Evolutionary conservation across 129 eudicot genomes (phyloP), one percentile per base, ranked within the genome.

Genomic region (Flaveria trinervia): DNA sequence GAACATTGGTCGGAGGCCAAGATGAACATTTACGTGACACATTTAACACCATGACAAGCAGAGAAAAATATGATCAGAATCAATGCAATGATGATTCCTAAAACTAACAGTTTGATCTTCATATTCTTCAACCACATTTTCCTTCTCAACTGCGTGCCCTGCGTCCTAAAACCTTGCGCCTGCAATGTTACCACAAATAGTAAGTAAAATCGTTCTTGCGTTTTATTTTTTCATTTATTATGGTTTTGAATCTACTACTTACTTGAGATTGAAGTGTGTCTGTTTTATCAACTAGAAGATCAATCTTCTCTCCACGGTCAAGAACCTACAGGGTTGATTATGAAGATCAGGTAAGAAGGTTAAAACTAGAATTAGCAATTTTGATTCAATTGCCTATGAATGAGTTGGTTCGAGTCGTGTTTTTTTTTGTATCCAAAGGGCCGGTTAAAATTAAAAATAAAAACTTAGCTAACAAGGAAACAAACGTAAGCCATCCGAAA

Each of bases 221-320:
- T 36, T 36, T 36, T 36, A 36, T 4, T 4, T 36, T 36, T 36
- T 36, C 36, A 30, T 30, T 30, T 30, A 30, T 30, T 30, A 30
- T 36, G 5, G 7, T 36, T 36, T 36, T 36, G 41, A 36, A 36
- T 36, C 8, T 36, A 5, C 41, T 60, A 84, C 92, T 68, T 16
- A 91, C 97, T 95, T 91, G 92, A 11, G 87, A 80, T 39, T 90
- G 88, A 70, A 92, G 97, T 84, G 89, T 84, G 70, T 92, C 92
- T 65, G 97, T 87, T 82, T 92, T 92, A 75, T 92, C 96, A 7
- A 92, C 97, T 75, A 92, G 81, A 68, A 87, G 71, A 72, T 92
- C 97, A 79, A 92, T 92, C 85, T 92, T 87, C 78, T 82, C 96
- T 65, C 97, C 97, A 44, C 97, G 92, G 59, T 92, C 97, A 82